Evolutionary conservation across 371 early-diverging fungal genomes (phyloP), one percentile per base, ranked within the genome.

Genomic region (Ordospora colligata): DNA sequence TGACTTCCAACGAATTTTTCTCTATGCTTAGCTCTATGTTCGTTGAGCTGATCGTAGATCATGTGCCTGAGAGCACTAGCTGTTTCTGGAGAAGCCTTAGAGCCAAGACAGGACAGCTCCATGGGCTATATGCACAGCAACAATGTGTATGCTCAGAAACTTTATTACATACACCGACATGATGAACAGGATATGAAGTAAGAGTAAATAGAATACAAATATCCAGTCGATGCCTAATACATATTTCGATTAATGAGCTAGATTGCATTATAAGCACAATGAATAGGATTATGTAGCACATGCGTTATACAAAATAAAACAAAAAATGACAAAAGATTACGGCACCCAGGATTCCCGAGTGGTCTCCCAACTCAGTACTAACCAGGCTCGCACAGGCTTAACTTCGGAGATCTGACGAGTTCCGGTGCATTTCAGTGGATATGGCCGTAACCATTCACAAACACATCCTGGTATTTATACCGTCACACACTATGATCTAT

Each of bases 1-100:
- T 97, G 97, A 1, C 93, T 89, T 10, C 97, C 97, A 77, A 91
- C 89, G 80, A 92, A 92, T 53, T 71, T 72, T 21, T 68, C 53
- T 23, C 44, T 27, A 25, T 23, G 40, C 27, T 45, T 45, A 12
- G 58, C 37, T 0, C 37, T 17, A 17, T 27, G 14, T 0, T 37
- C 40, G 40, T 19, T n/a, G 17, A 58, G 58, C 40, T 58, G 14
- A 27, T 58, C 4, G 37, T 37, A 58, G 22, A 58, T 58, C 17
- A n/a, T 19, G 0, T n/a, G 10, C 17, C 37, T 58, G 14, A 58
- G 58, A 19, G 58, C 32, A 12, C 25, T 14, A 7, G 58, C 58
- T 2, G 12, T 37, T 19, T 58, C 58, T 7, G 58, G 37, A 2
- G 58, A 17, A 32, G 40, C 32, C 17, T 58, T 58, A 40, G 27